Percentiles rank a stretch among this genome's conserved stretches.
phyloP scores from a whole-genome alignment of 352 stramenopile genomes.

The Phytophthora macrochlamydospora region DNA sequence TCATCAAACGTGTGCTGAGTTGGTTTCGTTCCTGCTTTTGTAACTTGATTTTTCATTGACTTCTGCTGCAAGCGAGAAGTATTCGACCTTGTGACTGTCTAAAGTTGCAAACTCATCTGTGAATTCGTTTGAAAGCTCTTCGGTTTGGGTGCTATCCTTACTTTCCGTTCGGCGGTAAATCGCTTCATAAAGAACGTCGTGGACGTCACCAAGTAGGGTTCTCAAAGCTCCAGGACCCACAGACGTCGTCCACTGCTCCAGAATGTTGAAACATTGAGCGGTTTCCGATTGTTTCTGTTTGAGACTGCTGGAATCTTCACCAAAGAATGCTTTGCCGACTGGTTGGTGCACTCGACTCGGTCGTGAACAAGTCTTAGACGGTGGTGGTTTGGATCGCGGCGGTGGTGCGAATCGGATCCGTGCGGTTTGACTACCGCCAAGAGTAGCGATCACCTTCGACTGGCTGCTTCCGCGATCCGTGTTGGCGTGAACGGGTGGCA shows the following conservation, averaged over 20 bases:
- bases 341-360: background rate
- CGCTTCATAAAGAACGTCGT: slow-evolving; percentile 15
- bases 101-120: background rate
- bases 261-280: slow-evolving; percentile 33
- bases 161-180: slow-evolving; percentile 13
- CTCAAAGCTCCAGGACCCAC: slow-evolving; percentile 27
- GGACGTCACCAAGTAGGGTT: slow-evolving; percentile 19
- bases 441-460: background rate
- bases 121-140: background rate
- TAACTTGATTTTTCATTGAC: slow-evolving; percentile 25
- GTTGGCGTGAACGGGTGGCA: background rate
- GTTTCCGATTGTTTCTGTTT: slow-evolving; percentile 24
- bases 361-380: background rate
- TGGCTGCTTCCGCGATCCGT: background rate
- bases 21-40: slow-evolving; percentile 21
- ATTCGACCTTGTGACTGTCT: slow-evolving; percentile 8
- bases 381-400: background rate
- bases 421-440: background rate
- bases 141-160: background rate
- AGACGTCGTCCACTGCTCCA: slow-evolving; percentile 34
- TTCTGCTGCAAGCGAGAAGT: slow-evolving; percentile 28
- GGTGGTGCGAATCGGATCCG: background rate
- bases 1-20: slow-evolving; percentile 35
- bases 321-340: no score
- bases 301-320: background rate